Evolutionary conservation across 257 asterid species (phyloP).

Genomic region (Verbascum thapsus): DNA sequence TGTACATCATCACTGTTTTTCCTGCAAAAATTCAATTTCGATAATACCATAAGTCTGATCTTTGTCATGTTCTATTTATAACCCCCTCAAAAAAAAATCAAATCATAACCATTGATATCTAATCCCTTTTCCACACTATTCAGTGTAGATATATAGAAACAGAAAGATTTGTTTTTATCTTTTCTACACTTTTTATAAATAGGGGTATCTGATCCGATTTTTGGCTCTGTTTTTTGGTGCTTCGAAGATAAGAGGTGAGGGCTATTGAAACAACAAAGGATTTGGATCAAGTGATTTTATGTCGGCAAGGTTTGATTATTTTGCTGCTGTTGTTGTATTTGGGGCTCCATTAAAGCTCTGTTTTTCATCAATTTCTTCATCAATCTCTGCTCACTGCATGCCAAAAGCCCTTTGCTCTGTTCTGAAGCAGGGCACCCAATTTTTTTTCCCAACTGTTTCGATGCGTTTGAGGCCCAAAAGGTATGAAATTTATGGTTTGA

Average conservation of each 20-base stretch:
- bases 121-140: conserved; percentile 46
- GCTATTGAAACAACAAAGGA: no score
- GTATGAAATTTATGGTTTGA: conserved; percentile 48
- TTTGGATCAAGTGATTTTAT: conserved; percentile 63
- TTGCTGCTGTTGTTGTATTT: conserved; percentile 55
- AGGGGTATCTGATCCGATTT: conserved; percentile 46
- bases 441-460: conserved; percentile 62
- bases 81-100: not conserved
- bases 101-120: conserved; percentile 60
- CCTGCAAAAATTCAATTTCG: conserved; percentile 38
- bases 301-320: conserved; percentile 80
- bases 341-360: conserved; percentile 65
- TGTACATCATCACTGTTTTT: conserved; percentile 35
- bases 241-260: no score
- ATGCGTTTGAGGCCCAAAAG: conserved; percentile 99
- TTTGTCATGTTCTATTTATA: conserved; percentile 50
- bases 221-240: conserved; percentile 24
- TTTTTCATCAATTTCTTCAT: conserved; percentile 31
- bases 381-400: conserved; percentile 42
- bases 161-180: conserved; percentile 16
- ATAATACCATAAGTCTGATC: conserved; percentile 31
- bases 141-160: conserved; percentile 17
- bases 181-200: no score
- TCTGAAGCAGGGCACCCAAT: conserved; percentile 55
- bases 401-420: conserved; percentile 63